Conservation (phyloP, 768 basidiomycete genomes). For the Rhizopogon roseolus region DNA sequence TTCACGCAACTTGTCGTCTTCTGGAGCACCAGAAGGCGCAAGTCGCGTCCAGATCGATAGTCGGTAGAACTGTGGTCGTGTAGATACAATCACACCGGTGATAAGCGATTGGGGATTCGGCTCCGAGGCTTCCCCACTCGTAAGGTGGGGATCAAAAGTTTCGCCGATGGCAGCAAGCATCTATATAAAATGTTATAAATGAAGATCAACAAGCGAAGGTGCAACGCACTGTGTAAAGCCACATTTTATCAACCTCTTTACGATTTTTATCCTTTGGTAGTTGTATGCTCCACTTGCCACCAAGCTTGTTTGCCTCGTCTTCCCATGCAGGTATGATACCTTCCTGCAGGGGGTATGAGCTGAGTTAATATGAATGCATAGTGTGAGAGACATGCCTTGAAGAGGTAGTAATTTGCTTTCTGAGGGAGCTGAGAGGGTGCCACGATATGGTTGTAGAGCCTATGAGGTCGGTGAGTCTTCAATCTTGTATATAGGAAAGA, state of each 20-base stretch:
- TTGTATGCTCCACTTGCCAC: conserved; percentile 99
- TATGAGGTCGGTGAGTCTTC: conserved; percentile 27
- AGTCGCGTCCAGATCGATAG: conserved; percentile 96
- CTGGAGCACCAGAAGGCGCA: conserved; percentile 58
- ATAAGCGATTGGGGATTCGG: conserved; percentile 56
- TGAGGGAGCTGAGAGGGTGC: conserved; percentile 88
- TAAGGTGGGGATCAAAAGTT: conserved; percentile 89
- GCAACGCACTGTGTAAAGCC: conserved; percentile 86
- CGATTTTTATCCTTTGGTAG: conserved; percentile 94
- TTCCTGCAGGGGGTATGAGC: conserved; percentile 46
- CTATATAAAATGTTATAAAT: conserved; percentile 35
- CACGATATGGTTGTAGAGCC: conserved; percentile 95
- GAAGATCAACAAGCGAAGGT: not conserved
- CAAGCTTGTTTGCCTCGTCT: conserved; percentile 92
- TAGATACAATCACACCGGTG: conserved; percentile 93
- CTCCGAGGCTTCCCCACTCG: conserved; percentile 37
- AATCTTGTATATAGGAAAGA: not conserved
- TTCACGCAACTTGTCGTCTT: conserved; percentile 61
- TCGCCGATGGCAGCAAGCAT: conserved; percentile 99
- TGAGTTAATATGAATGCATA: not conserved
- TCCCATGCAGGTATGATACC: conserved; percentile 98
- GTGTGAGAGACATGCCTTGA: conserved; percentile 62
- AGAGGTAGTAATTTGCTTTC: conserved; percentile 99
- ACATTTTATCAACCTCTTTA: conserved; percentile 83
- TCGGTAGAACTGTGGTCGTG: conserved; percentile 93